Evolutionary conservation across 331 rosid species (phyloP), one percentile per base, ranked within the genome.

Genomic region (Pyracantha coccinea): DNA sequence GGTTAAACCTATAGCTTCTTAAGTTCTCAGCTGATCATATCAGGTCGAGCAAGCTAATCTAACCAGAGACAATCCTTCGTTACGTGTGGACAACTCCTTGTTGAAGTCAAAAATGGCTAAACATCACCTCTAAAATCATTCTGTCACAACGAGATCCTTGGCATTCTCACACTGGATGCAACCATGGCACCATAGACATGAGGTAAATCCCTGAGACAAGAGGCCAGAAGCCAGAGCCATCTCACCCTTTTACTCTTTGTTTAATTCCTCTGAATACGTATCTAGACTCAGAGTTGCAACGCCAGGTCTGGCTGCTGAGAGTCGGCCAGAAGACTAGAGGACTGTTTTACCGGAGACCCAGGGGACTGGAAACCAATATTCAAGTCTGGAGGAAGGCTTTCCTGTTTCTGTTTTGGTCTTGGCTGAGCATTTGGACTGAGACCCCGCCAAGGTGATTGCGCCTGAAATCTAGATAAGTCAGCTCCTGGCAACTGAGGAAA

Each of bases 241-340:
- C 31, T 67, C 58, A 35, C 2, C 59, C 35, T 58, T 71, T 20
- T 41, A 69, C 76, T 29, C 71, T 33, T 53, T 28, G 24, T 57
- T 61, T 55, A 73, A 38, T 52, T 25, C 65, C 28, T 53, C 69
- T n/a, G 65, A n/a, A 24, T 45, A 53, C 29, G 11, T 11, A 17
- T 7, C 8, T 52, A 17, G 9, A 52, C 57, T 89, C 85, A 93
- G 63, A 93, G 88, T 80, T 93, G 98, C 86, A 93, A 80, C 78
- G 97, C 98, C 69, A 93, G 84, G 86, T 93, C 98, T 13, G 98
- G 98, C 86, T 93, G 97, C 86, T 86, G 98, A 27, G 97, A 91
- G 75, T 95, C 99, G 2, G 89, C 96, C 76, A 82, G 71, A 20
- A 83, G 88, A 65, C 90, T 86, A 52, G 97, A 89, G 44, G 97